Conservation (phyloP, 768 basidiomycete species). For the Asterophora parasitica region DNA sequence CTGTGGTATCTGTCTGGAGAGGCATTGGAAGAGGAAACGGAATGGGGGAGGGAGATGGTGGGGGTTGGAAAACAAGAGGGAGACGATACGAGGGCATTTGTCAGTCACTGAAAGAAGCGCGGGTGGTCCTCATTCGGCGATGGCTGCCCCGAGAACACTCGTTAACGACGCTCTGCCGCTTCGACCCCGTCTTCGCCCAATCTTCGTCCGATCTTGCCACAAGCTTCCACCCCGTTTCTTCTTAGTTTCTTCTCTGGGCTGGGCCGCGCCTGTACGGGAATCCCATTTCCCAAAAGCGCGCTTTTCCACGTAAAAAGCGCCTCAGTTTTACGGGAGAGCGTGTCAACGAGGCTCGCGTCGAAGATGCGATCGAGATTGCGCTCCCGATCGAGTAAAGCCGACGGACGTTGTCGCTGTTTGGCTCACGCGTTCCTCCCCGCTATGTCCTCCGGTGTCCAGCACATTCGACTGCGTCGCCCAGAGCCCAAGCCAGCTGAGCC, state of each 20-base stretch:
- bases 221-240: conserved; percentile 8
- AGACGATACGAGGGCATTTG: conserved; percentile 38
- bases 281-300: conserved; percentile 1
- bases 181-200: conserved; percentile 12
- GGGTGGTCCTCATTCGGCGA: conserved; percentile 26
- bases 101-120: conserved; percentile 44
- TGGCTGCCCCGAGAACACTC: conserved; percentile 13
- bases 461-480: conserved; percentile 48
- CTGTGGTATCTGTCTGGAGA: conserved; percentile 34
- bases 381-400: conserved; percentile 9
- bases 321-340: neutral
- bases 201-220: conserved; percentile 13
- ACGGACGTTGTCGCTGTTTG: conserved; percentile 12
- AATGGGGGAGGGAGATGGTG: conserved; percentile 25
- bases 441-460: conserved; percentile 36
- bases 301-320: conserved; percentile 14
- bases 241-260: conserved; percentile 11
- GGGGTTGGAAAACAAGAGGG: conserved; percentile 36
- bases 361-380: conserved; percentile 15
- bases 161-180: conserved; percentile 15
- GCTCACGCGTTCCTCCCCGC: conserved; percentile 6
- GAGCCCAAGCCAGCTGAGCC: conserved; percentile 24
- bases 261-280: conserved; percentile 10
- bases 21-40: conserved; percentile 23
- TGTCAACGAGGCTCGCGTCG: neutral